phyloP scores from a whole-genome alignment of 2,329 filamentous ascomycete genomes.

The Calycina marina region DNA sequence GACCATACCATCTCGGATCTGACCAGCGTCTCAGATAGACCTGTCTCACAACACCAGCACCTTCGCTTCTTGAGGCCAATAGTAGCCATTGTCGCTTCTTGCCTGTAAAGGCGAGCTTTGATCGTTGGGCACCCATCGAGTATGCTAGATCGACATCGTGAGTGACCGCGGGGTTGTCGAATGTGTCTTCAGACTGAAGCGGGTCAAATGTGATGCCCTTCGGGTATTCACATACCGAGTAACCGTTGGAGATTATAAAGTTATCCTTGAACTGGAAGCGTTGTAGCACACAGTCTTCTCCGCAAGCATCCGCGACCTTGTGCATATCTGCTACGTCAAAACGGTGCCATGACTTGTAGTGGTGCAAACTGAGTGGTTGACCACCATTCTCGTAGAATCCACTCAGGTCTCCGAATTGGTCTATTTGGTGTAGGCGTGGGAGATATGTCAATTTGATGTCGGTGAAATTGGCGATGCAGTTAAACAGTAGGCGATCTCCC shows the following conservation, averaged over 20 bases:
- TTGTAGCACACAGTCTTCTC: slow-evolving; percentile 21
- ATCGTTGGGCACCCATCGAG: slow-evolving; percentile 33
- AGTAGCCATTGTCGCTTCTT: slow-evolving; percentile 38
- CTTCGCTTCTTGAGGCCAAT: slow-evolving; percentile 32
- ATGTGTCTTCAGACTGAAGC: slow-evolving; percentile 18
- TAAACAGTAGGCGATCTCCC: slow-evolving; percentile 21
- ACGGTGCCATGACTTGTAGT: slow-evolving; percentile 22
- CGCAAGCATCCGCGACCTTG: slow-evolving; percentile 19
- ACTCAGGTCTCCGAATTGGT: slow-evolving; percentile 20
- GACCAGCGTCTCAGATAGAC: slow-evolving; percentile 36
- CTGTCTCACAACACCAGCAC: slow-evolving; percentile 36
- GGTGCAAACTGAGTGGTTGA: slow-evolving; percentile 18
- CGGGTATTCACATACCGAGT: slow-evolving; percentile 17
- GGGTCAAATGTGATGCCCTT: slow-evolving; percentile 21
- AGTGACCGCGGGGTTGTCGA: slow-evolving; percentile 19
- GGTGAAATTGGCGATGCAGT: slow-evolving; percentile 18
- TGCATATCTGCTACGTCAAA: slow-evolving; percentile 14
- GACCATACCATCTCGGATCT: slow-evolving; percentile 35
- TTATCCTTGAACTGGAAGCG: slow-evolving; percentile 21
- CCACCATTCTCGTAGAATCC: slow-evolving; percentile 22
- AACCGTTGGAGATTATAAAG: slow-evolving; percentile 19
- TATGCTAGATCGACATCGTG: slow-evolving; percentile 21
- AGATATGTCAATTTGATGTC: slow-evolving; percentile 17
- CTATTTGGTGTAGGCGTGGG: slow-evolving; percentile 17
- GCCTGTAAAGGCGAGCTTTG: slow-evolving; percentile 31